A percentile compares a stretch with the other conserved stretches of the same genome.
These are phyloP conservation scores for Euphorbia lathyris DNA, from an alignment of 345 rosid species.

Conservation along the genomic window DNA sequence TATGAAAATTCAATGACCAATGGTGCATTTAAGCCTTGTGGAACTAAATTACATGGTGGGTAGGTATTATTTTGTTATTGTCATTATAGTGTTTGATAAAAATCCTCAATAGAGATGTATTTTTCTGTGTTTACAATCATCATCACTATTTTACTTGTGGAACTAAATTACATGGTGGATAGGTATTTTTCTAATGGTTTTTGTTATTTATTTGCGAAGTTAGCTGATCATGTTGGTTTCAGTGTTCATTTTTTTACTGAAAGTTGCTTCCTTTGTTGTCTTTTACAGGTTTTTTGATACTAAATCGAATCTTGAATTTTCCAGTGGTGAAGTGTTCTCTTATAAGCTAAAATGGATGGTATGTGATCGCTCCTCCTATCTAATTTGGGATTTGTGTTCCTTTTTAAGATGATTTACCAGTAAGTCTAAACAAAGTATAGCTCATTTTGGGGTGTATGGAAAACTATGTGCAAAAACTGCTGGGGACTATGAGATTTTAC, in stretches of 20 bases:
- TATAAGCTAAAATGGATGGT: conserved; percentile 44
- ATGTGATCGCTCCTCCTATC: conserved; percentile 14
- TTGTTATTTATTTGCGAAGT: not conserved
- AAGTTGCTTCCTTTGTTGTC: not conserved
- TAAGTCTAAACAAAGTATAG: not conserved
- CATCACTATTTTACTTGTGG: not conserved
- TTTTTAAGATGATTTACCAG: not conserved
- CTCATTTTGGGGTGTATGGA: not conserved
- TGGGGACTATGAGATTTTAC: not conserved
- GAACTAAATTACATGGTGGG: no score
- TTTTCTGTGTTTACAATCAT: not conserved
- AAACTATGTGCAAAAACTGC: not conserved
- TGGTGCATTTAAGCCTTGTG: no score
- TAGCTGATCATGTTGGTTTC: not conserved
- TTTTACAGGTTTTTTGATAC: conserved; percentile 16
- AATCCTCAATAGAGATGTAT: conserved; percentile 4
- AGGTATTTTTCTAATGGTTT: no score
- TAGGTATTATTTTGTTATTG: not conserved
- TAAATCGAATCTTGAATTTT: not conserved
- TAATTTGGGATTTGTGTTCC: not conserved
- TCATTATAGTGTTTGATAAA: no score
- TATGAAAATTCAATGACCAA: no score
- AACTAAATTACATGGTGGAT: not conserved
- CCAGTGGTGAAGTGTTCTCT: conserved; percentile 6
- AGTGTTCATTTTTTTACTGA: not conserved